Base-by-base conservation (phyloP, 2,329 filamentous ascomycete species). In the Scedosporium dehoogii region DNA sequence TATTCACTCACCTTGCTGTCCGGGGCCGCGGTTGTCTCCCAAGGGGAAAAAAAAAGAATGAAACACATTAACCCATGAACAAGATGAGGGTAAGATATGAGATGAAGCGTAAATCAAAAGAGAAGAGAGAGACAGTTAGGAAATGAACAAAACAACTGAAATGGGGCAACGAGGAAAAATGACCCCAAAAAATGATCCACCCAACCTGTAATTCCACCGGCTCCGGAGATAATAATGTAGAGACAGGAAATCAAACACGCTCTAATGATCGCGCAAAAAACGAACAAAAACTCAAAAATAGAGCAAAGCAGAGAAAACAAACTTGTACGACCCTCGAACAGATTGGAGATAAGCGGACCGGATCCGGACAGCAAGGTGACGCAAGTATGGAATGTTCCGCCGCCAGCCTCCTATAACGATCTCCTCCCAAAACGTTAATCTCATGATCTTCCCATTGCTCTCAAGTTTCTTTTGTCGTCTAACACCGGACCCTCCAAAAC, bases 151-250 rank as follows among this genome's bases (percentile, higher is more conserved):
- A 38, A 38, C 33, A 38, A 14, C 33, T 38, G 33, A 38, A 38
- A 12, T 55, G 21, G 51, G 51, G 23, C 9, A 16, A 12, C 3
- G 23, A 16, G 29, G 2, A 9, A 55, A 23, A 27, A n/a, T n/a
- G n/a, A n/a, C n/a, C n/a, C n/a, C n/a, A 18, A 23, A 23, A 63
- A 33, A 51, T 53, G 23, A 27, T 62, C 33, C 38, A 7, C 42
- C 33, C 58, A 46, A 42, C 48, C 53, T 61, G 58, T 61, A 55
- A 44, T 61, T 63, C 41, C 33, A 62, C 61, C 53, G 16, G 51
- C 51, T 55, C 51, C 51, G 51, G 51, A 25, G 18, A 55, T 55
- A 55, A 27, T 23, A 55, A 55, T 55, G 51, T 55, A 23, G 23
- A 27, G 18, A 23, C 18, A 55, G 12, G 4, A 14, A 23, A 18